Percentiles rank a stretch among this genome's conserved stretches.
These are phyloP conservation scores for Yamadazyma taylorii DNA, from an alignment of 1,139 yeast species.

Conservation along the genomic window DNA sequence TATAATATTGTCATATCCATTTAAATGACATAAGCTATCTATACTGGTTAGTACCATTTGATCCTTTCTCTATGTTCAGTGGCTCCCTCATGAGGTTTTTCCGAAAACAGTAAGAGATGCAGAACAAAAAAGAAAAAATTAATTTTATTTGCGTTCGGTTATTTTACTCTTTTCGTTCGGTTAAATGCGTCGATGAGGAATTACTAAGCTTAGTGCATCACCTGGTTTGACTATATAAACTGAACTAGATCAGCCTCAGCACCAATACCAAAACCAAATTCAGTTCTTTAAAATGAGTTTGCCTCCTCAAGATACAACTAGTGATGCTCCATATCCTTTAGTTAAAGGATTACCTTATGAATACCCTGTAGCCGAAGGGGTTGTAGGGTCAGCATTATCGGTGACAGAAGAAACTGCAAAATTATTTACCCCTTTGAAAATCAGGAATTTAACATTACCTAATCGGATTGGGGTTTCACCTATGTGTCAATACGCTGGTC, in stretches of 20 bases:
- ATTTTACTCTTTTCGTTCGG: neutral
- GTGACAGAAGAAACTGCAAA: conserved; percentile 15
- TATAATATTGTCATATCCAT: too few species aligned
- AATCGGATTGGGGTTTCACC: conserved; percentile 61
- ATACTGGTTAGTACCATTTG: too few species aligned
- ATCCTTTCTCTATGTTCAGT: too few species aligned
- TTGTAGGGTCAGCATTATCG: conserved; percentile 18
- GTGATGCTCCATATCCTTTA: conserved; percentile 11
- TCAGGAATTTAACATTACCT: conserved; percentile 34
- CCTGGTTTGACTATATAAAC: neutral
- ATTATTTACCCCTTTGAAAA: conserved; percentile 21
- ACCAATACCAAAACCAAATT: neutral
- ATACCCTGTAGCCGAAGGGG: conserved; percentile 20
- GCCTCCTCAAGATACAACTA: conserved; percentile 8
- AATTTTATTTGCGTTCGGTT: neutral
- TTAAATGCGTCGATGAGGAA: too few species aligned
- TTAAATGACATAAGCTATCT: too few species aligned
- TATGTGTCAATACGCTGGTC: conserved; percentile 56
- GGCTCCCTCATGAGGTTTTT: too few species aligned
- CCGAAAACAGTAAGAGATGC: too few species aligned
- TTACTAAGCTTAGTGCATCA: too few species aligned
- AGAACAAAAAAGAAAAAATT: too few species aligned
- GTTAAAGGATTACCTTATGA: conserved; percentile 15
- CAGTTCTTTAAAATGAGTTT: conserved; percentile 1
- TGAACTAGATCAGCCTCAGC: neutral